These are phyloP conservation scores for Candida railenensis DNA, from an alignment of 805 yeast genomes.

Conservation along the genomic window DNA sequence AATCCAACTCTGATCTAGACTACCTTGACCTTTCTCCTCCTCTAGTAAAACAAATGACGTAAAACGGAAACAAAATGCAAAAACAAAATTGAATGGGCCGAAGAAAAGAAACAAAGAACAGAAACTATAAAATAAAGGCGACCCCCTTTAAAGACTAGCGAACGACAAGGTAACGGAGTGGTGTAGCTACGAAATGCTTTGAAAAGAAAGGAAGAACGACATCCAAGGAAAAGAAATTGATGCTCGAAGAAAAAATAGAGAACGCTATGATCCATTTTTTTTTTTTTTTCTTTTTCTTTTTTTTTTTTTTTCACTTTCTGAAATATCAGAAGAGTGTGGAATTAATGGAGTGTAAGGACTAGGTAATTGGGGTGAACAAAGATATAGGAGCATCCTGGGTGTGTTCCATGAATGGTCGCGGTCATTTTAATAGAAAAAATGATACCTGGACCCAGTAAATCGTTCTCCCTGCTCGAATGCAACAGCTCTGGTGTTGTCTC, in stretches of 20 bases:
- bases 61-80: conserved; percentile 2
- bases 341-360: too few relatives aligned
- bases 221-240: neutral
- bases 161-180: neutral
- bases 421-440: too few relatives aligned
- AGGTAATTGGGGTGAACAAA: too few relatives aligned
- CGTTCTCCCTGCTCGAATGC: too few relatives aligned
- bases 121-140: neutral
- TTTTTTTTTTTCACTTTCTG: too few relatives aligned
- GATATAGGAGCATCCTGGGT: too few relatives aligned
- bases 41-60: neutral
- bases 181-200: neutral
- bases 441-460: too few relatives aligned
- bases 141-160: neutral
- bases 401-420: too few relatives aligned
- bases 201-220: neutral
- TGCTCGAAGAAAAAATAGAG: neutral
- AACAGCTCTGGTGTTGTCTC: too few relatives aligned
- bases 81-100: neutral
- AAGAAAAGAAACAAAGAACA: neutral
- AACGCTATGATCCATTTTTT: neutral
- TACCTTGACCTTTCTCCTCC: neutral
- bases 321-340: too few relatives aligned
- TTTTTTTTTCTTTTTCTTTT: too few relatives aligned
- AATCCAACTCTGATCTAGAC: too few relatives aligned